These are phyloP conservation scores for Neurospora cerealis DNA, from an alignment of 495 filamentous ascomycete species.

Conservation along the genomic window DNA sequence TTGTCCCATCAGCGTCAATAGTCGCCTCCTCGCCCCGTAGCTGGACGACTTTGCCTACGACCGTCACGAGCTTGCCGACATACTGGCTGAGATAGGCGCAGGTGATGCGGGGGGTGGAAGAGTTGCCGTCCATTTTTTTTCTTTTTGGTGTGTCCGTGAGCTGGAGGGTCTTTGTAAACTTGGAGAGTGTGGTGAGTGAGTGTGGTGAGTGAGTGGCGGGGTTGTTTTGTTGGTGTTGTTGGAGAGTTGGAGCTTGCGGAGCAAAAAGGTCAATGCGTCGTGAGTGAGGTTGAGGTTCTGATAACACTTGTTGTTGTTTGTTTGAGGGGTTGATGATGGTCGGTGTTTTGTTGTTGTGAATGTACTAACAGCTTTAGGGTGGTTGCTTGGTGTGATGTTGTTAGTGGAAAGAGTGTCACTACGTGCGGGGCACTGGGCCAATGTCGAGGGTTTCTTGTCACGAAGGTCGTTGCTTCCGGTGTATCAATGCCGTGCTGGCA, in stretches of 20 bases:
- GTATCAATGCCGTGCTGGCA: neutral
- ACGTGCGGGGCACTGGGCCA: neutral
- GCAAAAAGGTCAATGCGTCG: neutral
- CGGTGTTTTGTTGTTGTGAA: neutral
- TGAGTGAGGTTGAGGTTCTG: neutral
- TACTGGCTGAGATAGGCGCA: slow-evolving; percentile 58
- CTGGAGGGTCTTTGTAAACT: neutral
- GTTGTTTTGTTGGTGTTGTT: neutral
- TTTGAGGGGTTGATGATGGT: neutral
- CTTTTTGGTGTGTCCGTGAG: neutral
- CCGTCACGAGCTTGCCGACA: slow-evolving; percentile 62
- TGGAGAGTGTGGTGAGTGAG: neutral
- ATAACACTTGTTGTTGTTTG: neutral
- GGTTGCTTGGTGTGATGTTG: neutral
- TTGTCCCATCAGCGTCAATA: slow-evolving; percentile 63
- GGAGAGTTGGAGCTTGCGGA: neutral
- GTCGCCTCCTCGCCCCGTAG: slow-evolving; percentile 73
- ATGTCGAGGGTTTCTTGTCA: neutral
- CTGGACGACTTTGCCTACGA: slow-evolving; percentile 76
- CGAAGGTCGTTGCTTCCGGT: neutral
- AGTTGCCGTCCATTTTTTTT: slow-evolving; percentile 32
- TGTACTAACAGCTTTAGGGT: neutral
- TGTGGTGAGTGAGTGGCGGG: neutral
- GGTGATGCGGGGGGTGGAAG: slow-evolving; percentile 59
- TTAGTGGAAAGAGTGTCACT: neutral